phyloP scores from a whole-genome alignment of 148 eudicot species.

The Rhododendron simsii region DNA sequence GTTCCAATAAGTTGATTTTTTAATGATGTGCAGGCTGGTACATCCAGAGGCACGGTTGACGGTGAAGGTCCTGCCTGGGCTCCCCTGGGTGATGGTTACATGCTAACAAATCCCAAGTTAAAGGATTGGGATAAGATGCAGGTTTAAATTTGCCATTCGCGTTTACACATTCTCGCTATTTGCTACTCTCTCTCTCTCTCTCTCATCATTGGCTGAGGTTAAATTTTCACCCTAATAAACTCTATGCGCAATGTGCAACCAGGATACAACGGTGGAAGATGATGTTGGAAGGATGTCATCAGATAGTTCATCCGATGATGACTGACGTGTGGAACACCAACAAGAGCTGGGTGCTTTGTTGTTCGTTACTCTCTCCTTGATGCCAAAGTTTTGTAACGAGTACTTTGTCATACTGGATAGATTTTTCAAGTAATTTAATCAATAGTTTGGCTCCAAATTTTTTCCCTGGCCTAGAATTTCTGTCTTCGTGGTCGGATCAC shows the following conservation, averaged over 20 bases:
- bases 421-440: background rate
- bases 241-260: background rate
- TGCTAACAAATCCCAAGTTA: conserved; percentile 84
- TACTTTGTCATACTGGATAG: background rate
- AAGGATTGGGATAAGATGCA: conserved; percentile 93
- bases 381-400: background rate
- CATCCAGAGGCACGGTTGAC: conserved; percentile 29
- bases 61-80: conserved; percentile 82
- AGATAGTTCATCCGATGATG: conserved; percentile 39
- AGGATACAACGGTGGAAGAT: conserved; percentile 28
- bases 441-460: background rate
- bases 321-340: conserved; percentile 7
- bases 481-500: background rate
- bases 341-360: background rate
- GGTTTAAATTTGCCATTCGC: conserved; percentile 27
- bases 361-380: background rate
- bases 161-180: background rate
- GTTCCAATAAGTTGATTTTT: background rate
- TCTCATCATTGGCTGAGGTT: background rate
- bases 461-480: background rate
- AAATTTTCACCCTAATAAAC: background rate
- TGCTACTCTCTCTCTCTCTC: background rate
- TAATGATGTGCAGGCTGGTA: conserved; percentile 37
- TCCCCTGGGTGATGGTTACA: conserved; percentile 80
- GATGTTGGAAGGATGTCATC: conserved; percentile 25